phyloP scores from a whole-genome alignment of 306 rosid genomes.

The Rosa rugosa region DNA sequence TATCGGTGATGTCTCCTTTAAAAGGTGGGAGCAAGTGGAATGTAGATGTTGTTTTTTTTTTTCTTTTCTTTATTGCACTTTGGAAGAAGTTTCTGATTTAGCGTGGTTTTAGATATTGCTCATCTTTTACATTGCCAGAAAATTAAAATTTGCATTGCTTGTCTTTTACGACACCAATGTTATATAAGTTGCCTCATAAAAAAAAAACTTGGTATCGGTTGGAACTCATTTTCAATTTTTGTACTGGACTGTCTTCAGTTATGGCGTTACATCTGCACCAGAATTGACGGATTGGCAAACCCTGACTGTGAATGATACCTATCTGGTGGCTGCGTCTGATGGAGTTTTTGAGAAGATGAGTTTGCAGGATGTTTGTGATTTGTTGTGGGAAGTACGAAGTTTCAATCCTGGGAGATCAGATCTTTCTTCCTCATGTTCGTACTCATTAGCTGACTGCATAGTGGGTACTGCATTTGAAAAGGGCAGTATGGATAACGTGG shows the following conservation, averaged over 20 bases:
- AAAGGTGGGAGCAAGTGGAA: constrained; percentile 49
- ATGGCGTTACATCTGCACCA: constrained; percentile 88
- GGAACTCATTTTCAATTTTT: constrained; percentile 23
- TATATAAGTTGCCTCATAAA: neutral
- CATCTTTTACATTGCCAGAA: neutral
- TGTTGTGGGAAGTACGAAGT: constrained; percentile 70
- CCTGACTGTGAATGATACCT: constrained; percentile 81
- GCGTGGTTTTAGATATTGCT: neutral
- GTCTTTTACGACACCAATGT: neutral
- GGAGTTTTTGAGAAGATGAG: constrained; percentile 90
- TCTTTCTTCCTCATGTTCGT: constrained; percentile 59
- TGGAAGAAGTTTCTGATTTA: neutral
- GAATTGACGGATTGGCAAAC: constrained; percentile 94
- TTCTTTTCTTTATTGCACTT: neutral
- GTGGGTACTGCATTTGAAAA: constrained; percentile 62
- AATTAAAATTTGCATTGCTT: neutral
- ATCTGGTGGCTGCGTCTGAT: constrained; percentile 92
- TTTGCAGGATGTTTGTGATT: constrained; percentile 86
- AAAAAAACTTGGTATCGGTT: neutral
- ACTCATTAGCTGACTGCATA: constrained; percentile 77
- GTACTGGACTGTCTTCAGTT: constrained; percentile 44
- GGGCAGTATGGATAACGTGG: constrained; percentile 93
- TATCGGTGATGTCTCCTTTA: constrained; percentile 77
- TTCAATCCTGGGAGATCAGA: constrained; percentile 39
- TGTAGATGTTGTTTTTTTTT: neutral